Base-by-base conservation (phyloP, 768 basidiomycete species). In the Boletus rex-veris region DNA sequence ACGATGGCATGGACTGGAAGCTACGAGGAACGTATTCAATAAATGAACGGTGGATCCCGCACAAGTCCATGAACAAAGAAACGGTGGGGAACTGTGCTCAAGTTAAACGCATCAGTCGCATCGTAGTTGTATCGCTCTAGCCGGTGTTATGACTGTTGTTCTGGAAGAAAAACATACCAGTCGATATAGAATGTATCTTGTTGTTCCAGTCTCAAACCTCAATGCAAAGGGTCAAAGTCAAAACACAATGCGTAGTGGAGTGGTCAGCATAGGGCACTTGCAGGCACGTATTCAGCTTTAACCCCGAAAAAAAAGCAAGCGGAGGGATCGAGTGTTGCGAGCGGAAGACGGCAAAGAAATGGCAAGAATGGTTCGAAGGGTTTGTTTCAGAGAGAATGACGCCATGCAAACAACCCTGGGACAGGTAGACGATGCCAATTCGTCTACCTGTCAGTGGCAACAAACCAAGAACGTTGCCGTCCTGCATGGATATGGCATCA, bases 1-100 rank as follows among this genome's bases (percentile, higher is more conserved):
- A 80, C 1, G 81, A 83, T 5, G 82, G 82, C 77, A 82, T 80
- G 0, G 82, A 83, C 63, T 83, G 82, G 67, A 82, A 83, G 10
- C 81, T 81, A 36, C n/a, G 19, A 33, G 1, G 30, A 19, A 28
- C 4, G 7, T 5, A 14, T 45, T 14, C 24, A 39, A 39, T 18
- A 16, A 53, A 35, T 28, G 26, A 26, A 19, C 19, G 19, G 4
- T 24, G 14, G 4, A 8, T 16, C 15, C 35, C 15, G 15, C 5
- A 4, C 16, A 28, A 24, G 21, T 46, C 16, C 8, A 18, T 16
- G 47, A 33, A 33, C 16, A 36, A 9, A 45, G 14, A 33, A 11
- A 33, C 11, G 21, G 19, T 33, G 45, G 18, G 16, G 11, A 16
- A 54, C 71, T 0, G 80, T 79, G 49, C 71, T 74, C 53, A 81